Evolutionary conservation across 495 filamentous ascomycete genomes (phyloP), one percentile per base, ranked within the genome.

Genomic region (Podospora pseudocomata): DNA sequence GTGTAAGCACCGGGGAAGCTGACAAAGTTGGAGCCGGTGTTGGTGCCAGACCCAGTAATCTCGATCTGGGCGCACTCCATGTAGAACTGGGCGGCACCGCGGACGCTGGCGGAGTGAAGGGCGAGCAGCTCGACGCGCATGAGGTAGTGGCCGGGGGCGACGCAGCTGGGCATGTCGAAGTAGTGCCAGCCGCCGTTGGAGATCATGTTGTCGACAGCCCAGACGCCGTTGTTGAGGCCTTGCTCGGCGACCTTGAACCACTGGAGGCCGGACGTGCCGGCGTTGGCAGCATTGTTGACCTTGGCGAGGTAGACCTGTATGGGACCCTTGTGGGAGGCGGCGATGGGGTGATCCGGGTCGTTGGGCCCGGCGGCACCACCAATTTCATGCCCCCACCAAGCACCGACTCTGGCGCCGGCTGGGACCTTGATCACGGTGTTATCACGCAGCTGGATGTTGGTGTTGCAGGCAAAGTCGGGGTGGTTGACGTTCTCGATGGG

Each of bases 121-220:
- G 84, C 83, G 34, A 85, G 80, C 6, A 85, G 69, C 75, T 86
- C 84, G 39, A 83, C 82, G 4, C 84, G 81, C 71, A 86, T 79
- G 5, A 86, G 78, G 71, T 87, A 83, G 62, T 85, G 77, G 28
- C 80, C 79, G 0, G 80, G 75, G 19, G 80, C 79, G 53, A 86
- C 71, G 69, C 80, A 83, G 9, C 68, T 56, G n/a, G 82, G 80
- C 72, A 83, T 80, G 55, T 75, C 76, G 67, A 84, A 81, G 68
- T 82, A 79, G 69, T 82, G 78, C 79, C 80, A 81, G 59, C 80
- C 82, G 13, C 71, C 55, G 72, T 72, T 77, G 65, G 81, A 72
- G 65, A 70, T 69, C 65, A 68, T 44, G 65, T 66, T 66, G 65
- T 69, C 67, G 30, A 70, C 65, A 20, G 66, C 67, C 67, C 67